These are phyloP conservation scores for Scenedesmus sp. DNA, from an alignment of 163 green algal genomes.

Conservation along the genomic window DNA sequence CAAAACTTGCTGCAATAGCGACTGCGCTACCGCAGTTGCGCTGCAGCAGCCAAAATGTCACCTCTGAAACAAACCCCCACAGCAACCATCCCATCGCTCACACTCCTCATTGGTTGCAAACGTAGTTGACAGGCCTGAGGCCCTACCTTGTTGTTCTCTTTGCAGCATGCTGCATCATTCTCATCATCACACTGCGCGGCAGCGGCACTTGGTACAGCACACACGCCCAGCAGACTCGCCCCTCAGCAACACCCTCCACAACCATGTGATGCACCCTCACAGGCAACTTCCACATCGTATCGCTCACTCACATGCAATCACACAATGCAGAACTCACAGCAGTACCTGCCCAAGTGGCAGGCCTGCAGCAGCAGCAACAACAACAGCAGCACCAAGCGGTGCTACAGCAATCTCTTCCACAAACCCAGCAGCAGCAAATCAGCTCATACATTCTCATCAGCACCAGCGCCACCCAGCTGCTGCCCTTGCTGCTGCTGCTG, in stretches of 20 bases:
- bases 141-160: no score
- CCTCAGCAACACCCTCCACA: not conserved
- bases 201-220: not conserved
- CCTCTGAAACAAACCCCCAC: no score
- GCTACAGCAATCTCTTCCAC: not conserved
- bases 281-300: not conserved
- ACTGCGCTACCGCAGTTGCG: no score
- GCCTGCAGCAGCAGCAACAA: not conserved
- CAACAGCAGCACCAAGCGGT: not conserved
- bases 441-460: not conserved
- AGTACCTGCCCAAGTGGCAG: not conserved
- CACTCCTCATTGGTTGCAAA: no score
- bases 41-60: no score
- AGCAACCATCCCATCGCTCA: no score
- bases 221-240: no score
- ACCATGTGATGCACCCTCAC: not conserved
- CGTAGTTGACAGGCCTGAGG: no score
- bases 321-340: not conserved
- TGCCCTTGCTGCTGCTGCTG: conserved; percentile 7
- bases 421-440: not conserved
- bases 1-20: no score
- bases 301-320: no score
- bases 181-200: no score
- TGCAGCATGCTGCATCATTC: no score
- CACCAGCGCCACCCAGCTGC: conserved; percentile 6